Evolutionary conservation across 192 early-diverging fungal species (phyloP), one percentile per base, ranked within the genome.

Genomic region (Coemansia sp.): DNA sequence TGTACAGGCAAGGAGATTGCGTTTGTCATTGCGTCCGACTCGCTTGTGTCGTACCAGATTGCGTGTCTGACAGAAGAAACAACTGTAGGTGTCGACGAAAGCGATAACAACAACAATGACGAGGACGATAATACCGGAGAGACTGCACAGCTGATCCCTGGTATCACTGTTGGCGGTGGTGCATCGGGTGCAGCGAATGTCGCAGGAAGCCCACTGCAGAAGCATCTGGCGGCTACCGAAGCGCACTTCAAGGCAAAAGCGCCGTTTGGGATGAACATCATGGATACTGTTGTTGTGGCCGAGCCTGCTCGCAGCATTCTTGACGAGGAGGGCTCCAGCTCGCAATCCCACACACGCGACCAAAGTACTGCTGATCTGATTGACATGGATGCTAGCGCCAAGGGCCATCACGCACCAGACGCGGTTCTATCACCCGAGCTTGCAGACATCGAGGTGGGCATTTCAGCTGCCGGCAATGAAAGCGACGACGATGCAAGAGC

Each of bases 1-100:
- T 60, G 91, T 26, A 48, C 67, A 2, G 90, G 86, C 35, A 83
- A 84, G 29, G 90, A 92, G 68, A 72, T 77, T 25, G 89, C 84
- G 26, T 92, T 87, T 72, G 74, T 90, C 7, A 81, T 88, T 23
- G 65, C 83, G 16, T 49, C 59, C 43, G 72, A 77, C 48, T 72
- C 83, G 23, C 77, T 80, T 25, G 75, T 74, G 4, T 73, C 83
- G 18, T 46, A 65, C 16, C 66, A 77, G 57, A 78, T 84, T 18
- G 74, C 83, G 0, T 71, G 74, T 26, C 29, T 82, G 58, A 42
- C 67, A 2, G 75, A 82, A 43, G 71, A 65, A 2, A 34, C 75
- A 0, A 18, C 61, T 1, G 55, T 79, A 16, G 42, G 48, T 12
- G 45, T 79, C 3, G 68, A 53, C 0, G 66, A n/a, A 26, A 49